phyloP scores from a whole-genome alignment of 2,329 filamentous ascomycete species.

The Fusarium hainanense region DNA sequence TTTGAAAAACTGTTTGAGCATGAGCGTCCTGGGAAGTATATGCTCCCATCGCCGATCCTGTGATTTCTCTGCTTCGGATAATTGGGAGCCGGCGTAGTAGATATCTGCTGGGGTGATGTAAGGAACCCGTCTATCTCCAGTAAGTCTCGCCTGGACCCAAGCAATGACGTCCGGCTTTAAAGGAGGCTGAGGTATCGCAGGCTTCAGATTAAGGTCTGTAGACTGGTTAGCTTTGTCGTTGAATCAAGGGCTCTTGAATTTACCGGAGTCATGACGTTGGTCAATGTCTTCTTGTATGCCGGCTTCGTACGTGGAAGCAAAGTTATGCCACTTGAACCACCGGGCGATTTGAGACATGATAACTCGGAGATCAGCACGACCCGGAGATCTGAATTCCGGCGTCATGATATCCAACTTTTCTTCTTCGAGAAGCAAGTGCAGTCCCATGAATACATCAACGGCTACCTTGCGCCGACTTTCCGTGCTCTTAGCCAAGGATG shows the following conservation, averaged over 20 bases:
- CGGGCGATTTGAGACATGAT: constrained; percentile 81
- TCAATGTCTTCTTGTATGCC: constrained; percentile 63
- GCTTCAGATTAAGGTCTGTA: constrained; percentile 49
- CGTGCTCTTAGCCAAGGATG: constrained; percentile 62
- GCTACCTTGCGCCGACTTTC: constrained; percentile 70
- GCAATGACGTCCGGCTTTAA: constrained; percentile 58
- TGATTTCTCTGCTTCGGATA: constrained; percentile 51
- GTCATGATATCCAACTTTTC: constrained; percentile 78
- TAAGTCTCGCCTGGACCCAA: constrained; percentile 64
- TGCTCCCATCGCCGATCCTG: constrained; percentile 57
- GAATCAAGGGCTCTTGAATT: constrained; percentile 4
- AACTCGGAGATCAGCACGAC: constrained; percentile 69
- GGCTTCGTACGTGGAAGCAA: constrained; percentile 61
- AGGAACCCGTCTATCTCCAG: constrained; percentile 49
- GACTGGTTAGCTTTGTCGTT: constrained; percentile 10
- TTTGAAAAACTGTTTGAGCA: constrained; percentile 75
- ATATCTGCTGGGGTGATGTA: constrained; percentile 60
- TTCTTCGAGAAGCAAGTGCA: constrained; percentile 92
- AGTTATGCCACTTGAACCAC: constrained; percentile 80
- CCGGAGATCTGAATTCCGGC: constrained; percentile 57
- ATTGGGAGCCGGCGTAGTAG: constrained; percentile 54
- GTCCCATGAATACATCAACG: constrained; percentile 75
- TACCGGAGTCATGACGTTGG: constrained; percentile 55
- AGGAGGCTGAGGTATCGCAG: constrained; percentile 50
- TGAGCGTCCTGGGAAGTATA: constrained; percentile 73